Percentiles rank a stretch among this genome's conserved stretches.
Conservation (phyloP, 345 rosid species). For the Theobroma cacao region DNA sequence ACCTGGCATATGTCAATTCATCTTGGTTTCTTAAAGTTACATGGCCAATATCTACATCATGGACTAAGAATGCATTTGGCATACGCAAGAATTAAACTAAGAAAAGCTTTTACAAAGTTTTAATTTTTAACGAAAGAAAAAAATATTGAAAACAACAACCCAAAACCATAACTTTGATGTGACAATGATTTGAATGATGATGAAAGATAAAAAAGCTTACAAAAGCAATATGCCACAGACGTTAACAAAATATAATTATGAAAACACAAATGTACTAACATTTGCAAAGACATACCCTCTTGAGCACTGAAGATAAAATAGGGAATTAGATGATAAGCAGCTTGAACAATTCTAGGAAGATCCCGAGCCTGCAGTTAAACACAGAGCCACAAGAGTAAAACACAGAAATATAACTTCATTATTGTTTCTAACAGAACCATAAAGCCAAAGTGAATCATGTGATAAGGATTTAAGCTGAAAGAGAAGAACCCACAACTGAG, state of each 20-base stretch:
- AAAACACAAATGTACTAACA: not conserved
- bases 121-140: not conserved
- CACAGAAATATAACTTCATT: not conserved
- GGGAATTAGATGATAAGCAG: conserved; percentile 74
- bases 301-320: conserved; percentile 85
- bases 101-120: not conserved
- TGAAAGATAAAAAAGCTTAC: not conserved
- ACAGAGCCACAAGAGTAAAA: not conserved
- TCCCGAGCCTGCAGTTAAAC: conserved; percentile 78
- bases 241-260: not conserved
- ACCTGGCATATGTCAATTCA: not conserved
- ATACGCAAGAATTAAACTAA: not conserved
- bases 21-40: not conserved
- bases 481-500: not conserved
- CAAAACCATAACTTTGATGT: not conserved
- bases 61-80: not conserved
- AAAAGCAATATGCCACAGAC: not conserved
- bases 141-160: not conserved
- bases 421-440: not conserved
- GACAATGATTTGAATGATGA: not conserved
- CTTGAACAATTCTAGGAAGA: conserved; percentile 77
- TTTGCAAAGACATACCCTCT: conserved; percentile 59
- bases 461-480: not conserved
- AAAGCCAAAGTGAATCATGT: not conserved
- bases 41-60: not conserved